These are phyloP conservation scores for Pythium brachiatum DNA, from an alignment of 352 stramenopile genomes.

Conservation along the genomic window DNA sequence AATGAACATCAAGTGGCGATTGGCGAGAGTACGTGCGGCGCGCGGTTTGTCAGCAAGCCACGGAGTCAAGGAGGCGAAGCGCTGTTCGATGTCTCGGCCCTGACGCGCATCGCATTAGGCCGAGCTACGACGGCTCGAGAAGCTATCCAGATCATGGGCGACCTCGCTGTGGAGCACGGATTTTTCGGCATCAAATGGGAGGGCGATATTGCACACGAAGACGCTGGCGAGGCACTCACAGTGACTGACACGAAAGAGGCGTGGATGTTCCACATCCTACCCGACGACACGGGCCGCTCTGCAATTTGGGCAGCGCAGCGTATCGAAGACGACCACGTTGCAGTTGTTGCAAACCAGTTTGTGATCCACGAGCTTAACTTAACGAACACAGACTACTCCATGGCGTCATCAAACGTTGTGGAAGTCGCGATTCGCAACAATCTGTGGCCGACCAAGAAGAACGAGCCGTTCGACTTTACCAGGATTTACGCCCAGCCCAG, in stretches of 20 bases:
- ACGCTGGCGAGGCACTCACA: slow-evolving; percentile 88
- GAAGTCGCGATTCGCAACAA: slow-evolving; percentile 83
- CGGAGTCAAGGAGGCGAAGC: slow-evolving; percentile 70
- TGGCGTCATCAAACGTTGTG: slow-evolving; percentile 88
- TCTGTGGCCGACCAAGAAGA: slow-evolving; percentile 61
- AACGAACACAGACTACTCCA: slow-evolving; percentile 74
- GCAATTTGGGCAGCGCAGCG: slow-evolving; percentile 93
- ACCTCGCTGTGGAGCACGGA: slow-evolving; percentile 89
- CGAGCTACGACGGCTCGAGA: slow-evolving; percentile 74
- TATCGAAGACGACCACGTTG: slow-evolving; percentile 84
- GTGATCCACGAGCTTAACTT: slow-evolving; percentile 89
- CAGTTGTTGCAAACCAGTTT: slow-evolving; percentile 93
- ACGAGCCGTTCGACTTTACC: slow-evolving; percentile 87
- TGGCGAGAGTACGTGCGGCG: slow-evolving; percentile 77
- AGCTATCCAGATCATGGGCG: slow-evolving; percentile 90
- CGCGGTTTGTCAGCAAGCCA: slow-evolving; percentile 59
- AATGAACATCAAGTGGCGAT: slow-evolving; percentile 84
- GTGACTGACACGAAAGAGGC: slow-evolving; percentile 89
- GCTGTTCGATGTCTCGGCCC: slow-evolving; percentile 86
- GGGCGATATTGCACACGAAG: slow-evolving; percentile 45
- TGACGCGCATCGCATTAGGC: slow-evolving; percentile 89
- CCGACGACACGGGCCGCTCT: slow-evolving; percentile 90
- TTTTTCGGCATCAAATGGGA: slow-evolving; percentile 93
- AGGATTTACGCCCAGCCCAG: slow-evolving; percentile 75
- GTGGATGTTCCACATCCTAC: slow-evolving; percentile 96